Evolutionary conservation across 2,329 filamentous ascomycete species (phyloP).

Genomic region (Diaporthe capsici): DNA sequence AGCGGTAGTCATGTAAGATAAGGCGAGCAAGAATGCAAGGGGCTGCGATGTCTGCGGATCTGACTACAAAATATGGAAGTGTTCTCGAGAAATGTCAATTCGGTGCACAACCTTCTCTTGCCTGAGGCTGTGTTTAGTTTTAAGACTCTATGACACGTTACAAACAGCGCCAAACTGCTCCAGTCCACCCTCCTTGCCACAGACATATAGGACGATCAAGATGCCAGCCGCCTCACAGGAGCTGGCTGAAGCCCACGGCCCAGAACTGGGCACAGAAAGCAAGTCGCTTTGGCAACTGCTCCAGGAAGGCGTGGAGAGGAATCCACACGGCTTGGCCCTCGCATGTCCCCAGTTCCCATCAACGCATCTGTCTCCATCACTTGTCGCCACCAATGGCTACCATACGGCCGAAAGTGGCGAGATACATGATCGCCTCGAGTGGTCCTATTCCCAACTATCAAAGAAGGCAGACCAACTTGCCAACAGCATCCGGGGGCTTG

Average conservation of each 20-base stretch:
- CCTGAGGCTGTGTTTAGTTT: too few species aligned
- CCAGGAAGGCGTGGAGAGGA: neutral
- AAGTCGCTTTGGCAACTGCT: constrained; percentile 9
- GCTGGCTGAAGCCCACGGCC: neutral
- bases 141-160: neutral
- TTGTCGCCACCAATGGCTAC: neutral
- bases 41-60: neutral
- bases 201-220: neutral
- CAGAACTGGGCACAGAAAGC: fast-evolving
- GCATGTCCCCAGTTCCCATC: neutral
- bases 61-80: neutral
- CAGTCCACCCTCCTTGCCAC: neutral
- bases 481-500: neutral
- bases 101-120: too few species aligned
- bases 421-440: neutral
- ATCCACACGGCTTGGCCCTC: neutral
- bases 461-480: neutral
- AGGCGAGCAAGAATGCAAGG: too few species aligned
- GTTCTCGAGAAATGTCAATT: too few species aligned
- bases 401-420: too few species aligned
- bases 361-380: neutral
- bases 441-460: neutral
- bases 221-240: neutral
- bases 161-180: too few species aligned
- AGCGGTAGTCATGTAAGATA: neutral